Conservation (phyloP, 108 stramenopile genomes). For the Epithemia pelagica region DNA sequence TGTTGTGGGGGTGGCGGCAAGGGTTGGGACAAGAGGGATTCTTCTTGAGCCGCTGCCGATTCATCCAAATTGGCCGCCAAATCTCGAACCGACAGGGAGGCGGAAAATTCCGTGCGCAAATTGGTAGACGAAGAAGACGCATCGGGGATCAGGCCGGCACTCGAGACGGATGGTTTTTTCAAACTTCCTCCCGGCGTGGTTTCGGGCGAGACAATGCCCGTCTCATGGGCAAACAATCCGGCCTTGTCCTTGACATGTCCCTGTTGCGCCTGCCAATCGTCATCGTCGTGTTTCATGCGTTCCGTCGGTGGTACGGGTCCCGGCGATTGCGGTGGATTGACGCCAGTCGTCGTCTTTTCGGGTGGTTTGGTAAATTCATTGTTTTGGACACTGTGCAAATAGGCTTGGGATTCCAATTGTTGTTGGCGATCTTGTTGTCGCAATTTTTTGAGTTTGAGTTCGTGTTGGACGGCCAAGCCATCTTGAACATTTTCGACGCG, state of each 20-base stretch:
- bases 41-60: not conserved
- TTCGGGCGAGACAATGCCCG: not conserved
- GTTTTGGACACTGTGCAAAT: not conserved
- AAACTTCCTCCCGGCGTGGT: not conserved
- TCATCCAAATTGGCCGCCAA: not conserved
- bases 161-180: too few relatives aligned
- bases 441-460: not conserved
- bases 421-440: not conserved
- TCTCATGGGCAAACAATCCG: not conserved
- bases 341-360: not conserved
- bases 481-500: too few relatives aligned
- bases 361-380: not conserved
- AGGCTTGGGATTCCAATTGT: not conserved
- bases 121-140: not conserved
- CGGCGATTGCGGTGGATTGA: not conserved
- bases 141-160: too few relatives aligned
- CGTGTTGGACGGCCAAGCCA: not conserved
- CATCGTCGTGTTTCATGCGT: conserved; percentile 1
- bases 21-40: too few relatives aligned
- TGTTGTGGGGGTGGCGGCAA: not conserved
- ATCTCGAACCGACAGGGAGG: not conserved
- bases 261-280: not conserved
- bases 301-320: not conserved
- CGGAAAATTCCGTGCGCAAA: not conserved
- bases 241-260: not conserved